Evolutionary conservation across 2,329 filamentous ascomycete genomes (phyloP).

Genomic region (Aspergillus sp.): DNA sequence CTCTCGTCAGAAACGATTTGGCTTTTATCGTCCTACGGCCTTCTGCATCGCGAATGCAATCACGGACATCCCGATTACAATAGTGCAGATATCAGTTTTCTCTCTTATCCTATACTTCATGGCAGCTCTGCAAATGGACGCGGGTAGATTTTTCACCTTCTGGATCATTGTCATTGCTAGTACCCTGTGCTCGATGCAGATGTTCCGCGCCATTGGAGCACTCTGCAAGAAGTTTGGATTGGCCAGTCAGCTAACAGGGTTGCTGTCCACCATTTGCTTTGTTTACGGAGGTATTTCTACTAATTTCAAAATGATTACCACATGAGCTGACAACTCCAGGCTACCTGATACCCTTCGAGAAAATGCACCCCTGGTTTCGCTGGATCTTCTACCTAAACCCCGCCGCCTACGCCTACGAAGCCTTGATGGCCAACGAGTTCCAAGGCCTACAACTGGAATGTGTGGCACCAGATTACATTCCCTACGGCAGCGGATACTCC

Average conservation of each 20-base stretch:
- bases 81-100: conserved; percentile 62
- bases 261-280: conserved; percentile 49
- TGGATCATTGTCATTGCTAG: conserved; percentile 57
- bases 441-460: conserved; percentile 59
- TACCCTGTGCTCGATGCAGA: conserved; percentile 56
- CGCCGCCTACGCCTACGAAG: conserved; percentile 69
- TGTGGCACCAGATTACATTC: conserved; percentile 53
- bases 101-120: conserved; percentile 65
- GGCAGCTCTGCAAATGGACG: conserved; percentile 56
- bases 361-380: conserved; percentile 65
- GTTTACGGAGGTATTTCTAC: conserved; percentile 53
- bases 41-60: conserved; percentile 62
- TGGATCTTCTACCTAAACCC: conserved; percentile 69
- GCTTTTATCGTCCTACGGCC: conserved; percentile 66
- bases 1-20: conserved; percentile 70
- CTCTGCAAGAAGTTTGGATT: conserved; percentile 52
- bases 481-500: conserved; percentile 49
- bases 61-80: conserved; percentile 59
- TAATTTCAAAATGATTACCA: rapidly evolving
- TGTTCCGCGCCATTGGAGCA: conserved; percentile 55
- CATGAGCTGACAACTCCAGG: conserved; percentile 37
- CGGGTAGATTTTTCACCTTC: conserved; percentile 64
- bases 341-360: conserved; percentile 63
- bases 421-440: conserved; percentile 72
- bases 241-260: conserved; percentile 52